Base-by-base conservation (phyloP, 2,329 filamentous ascomycete genomes). In the Aschersonia sp. region DNA sequence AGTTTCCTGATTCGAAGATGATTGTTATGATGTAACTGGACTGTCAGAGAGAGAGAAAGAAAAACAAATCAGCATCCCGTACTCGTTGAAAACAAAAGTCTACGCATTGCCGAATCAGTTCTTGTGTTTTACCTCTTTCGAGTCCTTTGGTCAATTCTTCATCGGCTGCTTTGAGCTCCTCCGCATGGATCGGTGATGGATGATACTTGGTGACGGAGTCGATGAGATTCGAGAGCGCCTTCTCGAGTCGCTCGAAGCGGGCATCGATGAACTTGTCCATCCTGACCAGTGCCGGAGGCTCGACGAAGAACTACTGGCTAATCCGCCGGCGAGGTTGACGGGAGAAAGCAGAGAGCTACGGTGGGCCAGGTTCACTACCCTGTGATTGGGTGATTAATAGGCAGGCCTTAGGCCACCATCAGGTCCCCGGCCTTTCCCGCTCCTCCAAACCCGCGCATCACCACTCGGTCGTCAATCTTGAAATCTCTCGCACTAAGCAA, bases 131-230 rank as follows among this genome's bases (percentile, higher is more conserved):
- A 85, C 84, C 67, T 61, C 83, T 70, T 55, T 81, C 73, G 3
- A 94, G 69, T 5, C 83, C 79, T 52, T 72, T 68, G 54, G 70
- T 74, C 43, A 94, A 73, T 50, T 82, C 77, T 41, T 73, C 69
- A 59, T 94, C 84, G 30, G 85, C 86, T 6, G 72, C 69, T 14
- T 84, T 69, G 8, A 94, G 77, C 52, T 88, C 83, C 48, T 76
- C 69, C 5, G 83, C 84, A 30, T 81, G 77, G 37, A 71, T 64
- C 5, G 76, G 68, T 6, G 83, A 85, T 0, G 87, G 86, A 57
- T 88, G 87, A 65, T 89, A 90, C 53, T 87, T 84, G 5, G 84
- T 74, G 52, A 94, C 83, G 0, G 85, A 89, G 60, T 88, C 84
- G 55, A 88, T 81, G 35, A 94, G 70, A 31, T 70, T 78, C 10